Evolutionary conservation across 345 rosid species (phyloP).

Genomic region (Eucalyptus curtisii): DNA sequence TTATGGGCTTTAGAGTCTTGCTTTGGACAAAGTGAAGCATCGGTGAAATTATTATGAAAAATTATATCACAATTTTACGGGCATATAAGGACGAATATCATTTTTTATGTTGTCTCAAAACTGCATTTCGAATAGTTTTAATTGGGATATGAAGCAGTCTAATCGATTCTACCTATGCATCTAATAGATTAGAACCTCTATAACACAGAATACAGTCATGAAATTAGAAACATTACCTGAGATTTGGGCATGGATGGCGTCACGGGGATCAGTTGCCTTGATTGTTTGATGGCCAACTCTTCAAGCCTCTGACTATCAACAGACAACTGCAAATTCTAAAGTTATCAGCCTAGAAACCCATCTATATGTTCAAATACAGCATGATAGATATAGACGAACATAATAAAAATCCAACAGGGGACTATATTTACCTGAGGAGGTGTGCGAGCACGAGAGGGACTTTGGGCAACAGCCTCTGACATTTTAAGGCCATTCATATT

Average conservation of each 20-base stretch:
- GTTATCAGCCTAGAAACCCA: neutral
- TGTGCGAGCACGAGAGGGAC: conserved; percentile 43
- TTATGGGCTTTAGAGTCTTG: neutral
- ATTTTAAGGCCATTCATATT: conserved; percentile 39
- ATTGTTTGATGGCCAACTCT: conserved; percentile 62
- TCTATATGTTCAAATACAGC: neutral
- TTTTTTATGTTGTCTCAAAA: neutral
- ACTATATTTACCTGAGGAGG: conserved; percentile 1
- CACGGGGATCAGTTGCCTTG: conserved; percentile 64
- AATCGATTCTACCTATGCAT: neutral
- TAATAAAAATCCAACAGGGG: neutral
- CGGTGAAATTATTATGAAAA: neutral
- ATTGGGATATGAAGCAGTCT: neutral
- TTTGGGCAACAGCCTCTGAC: conserved; percentile 78
- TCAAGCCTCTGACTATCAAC: conserved; percentile 57
- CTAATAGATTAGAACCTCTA: neutral
- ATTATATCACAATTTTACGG: neutral
- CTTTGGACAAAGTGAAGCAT: neutral
- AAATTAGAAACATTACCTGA: conserved; percentile 25
- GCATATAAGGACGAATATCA: neutral
- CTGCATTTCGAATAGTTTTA: neutral
- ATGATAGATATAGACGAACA: neutral
- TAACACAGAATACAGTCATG: neutral
- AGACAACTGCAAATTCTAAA: conserved; percentile 25
- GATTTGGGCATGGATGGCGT: conserved; percentile 55